Evolutionary conservation across 225 moss, liverwort and hornwort species (phyloP).

Genomic region (Bryoerythrophyllum caledonicum): DNA sequence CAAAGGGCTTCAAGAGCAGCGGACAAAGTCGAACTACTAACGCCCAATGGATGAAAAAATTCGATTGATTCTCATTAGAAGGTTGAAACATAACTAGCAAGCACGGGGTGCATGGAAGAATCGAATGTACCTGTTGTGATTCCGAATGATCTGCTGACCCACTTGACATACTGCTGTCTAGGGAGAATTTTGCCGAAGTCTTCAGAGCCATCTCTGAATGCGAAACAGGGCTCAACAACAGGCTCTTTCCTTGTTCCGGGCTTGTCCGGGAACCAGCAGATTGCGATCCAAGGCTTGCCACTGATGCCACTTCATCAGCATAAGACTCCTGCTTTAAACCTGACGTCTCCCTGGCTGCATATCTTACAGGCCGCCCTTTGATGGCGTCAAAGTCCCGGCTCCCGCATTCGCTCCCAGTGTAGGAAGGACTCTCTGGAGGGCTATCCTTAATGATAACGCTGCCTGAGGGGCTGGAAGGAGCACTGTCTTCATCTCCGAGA

Average conservation of each 20-base stretch:
- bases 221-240: slow-evolving; percentile 20
- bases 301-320: slow-evolving; percentile 20
- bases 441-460: slow-evolving; percentile 52
- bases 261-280: slow-evolving; percentile 15
- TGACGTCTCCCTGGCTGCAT: slow-evolving; percentile 6
- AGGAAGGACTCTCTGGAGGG: slow-evolving; percentile 41
- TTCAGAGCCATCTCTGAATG: slow-evolving; percentile 16
- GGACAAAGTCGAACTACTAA: neutral
- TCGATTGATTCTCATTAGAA: neutral
- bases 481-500: slow-evolving; percentile 31
- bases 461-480: slow-evolving; percentile 43
- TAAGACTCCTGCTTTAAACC: slow-evolving; percentile 5
- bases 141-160: slow-evolving; percentile 8
- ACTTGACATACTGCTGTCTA: slow-evolving; percentile 17
- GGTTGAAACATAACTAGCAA: neutral
- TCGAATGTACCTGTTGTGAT: slow-evolving; percentile 27
- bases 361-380: slow-evolving; percentile 28
- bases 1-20: neutral
- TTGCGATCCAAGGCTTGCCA: slow-evolving; percentile 8
- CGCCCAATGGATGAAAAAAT: neutral
- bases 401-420: slow-evolving; percentile 38
- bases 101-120: neutral
- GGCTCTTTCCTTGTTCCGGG: neutral
- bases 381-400: slow-evolving; percentile 38
- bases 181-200: slow-evolving; percentile 18